These are phyloP conservation scores for Penicillium canescens DNA, from an alignment of 495 filamentous ascomycete genomes.

Conservation along the genomic window DNA sequence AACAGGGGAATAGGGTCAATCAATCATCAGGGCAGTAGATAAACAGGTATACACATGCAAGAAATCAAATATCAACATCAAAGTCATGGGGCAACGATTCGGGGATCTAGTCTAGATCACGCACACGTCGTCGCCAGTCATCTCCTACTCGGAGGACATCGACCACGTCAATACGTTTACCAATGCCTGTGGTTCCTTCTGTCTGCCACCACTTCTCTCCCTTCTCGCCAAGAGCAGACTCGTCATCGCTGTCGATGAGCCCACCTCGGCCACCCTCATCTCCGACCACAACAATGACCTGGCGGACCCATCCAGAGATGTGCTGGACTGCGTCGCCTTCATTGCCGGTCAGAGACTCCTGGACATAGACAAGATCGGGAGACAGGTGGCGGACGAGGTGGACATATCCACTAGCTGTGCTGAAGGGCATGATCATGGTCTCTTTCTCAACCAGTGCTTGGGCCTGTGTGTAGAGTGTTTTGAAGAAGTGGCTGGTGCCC, in stretches of 20 bases:
- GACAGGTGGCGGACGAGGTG: conserved; percentile 82
- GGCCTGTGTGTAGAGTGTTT: conserved; percentile 74
- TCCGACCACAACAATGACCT: conserved; percentile 82
- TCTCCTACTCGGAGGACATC: conserved; percentile 75
- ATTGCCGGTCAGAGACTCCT: conserved; percentile 72
- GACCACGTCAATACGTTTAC: conserved; percentile 83
- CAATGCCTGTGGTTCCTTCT: conserved; percentile 77
- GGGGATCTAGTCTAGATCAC: conserved; percentile 61
- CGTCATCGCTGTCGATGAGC: conserved; percentile 87
- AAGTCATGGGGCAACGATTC: conserved; percentile 12
- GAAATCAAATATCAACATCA: conserved; percentile 29
- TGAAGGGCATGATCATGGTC: conserved; percentile 85
- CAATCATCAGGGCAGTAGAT: conserved; percentile 23
- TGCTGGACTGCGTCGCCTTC: conserved; percentile 68
- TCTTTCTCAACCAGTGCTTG: conserved; percentile 76
- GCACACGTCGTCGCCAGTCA: conserved; percentile 78
- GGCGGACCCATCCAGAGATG: conserved; percentile 81
- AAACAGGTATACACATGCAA: conserved; percentile 34
- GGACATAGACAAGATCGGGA: conserved; percentile 81
- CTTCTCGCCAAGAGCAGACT: conserved; percentile 58
- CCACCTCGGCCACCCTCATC: conserved; percentile 82
- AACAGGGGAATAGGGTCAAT: conserved; percentile 36
- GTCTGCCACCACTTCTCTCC: conserved; percentile 78
- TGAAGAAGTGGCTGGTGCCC: conserved; percentile 58
- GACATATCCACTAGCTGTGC: conserved; percentile 70